phyloP scores from a whole-genome alignment of 306 rosid genomes.

The Pachyrhizus erosus region DNA sequence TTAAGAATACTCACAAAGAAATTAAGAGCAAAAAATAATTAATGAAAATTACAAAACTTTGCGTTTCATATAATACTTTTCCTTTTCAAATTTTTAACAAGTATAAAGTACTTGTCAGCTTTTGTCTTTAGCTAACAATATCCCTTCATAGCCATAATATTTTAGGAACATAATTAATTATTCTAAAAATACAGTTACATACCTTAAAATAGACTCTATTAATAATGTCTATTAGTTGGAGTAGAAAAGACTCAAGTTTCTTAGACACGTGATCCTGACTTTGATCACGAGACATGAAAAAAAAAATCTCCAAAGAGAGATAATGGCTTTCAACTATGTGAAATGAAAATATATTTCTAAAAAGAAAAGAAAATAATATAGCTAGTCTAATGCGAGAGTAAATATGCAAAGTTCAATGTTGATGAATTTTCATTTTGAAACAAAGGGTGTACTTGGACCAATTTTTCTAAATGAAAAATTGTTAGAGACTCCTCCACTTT shows the following conservation, averaged over 20 bases:
- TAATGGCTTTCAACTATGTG: not conserved
- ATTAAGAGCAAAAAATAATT: not conserved
- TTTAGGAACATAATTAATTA: not conserved
- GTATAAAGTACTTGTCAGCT: not conserved
- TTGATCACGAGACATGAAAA: not conserved
- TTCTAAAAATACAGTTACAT: not conserved
- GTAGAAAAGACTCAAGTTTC: not conserved
- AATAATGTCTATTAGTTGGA: not conserved
- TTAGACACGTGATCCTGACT: not conserved
- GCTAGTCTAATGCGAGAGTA: not conserved
- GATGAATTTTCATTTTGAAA: not conserved
- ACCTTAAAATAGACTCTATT: too few species aligned
- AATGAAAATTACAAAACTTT: not conserved
- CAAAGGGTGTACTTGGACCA: not conserved
- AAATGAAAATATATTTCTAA: not conserved
- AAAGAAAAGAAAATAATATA: not conserved
- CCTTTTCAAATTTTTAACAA: not conserved
- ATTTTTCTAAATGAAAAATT: not conserved
- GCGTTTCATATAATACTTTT: not conserved
- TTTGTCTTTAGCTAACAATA: not conserved
- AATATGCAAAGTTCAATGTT: not conserved
- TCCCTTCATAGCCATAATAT: not conserved
- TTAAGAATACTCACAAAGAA: not conserved
- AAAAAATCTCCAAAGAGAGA: not conserved
- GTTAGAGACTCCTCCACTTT: not conserved